Evolutionary conservation across 768 basidiomycete genomes (phyloP).

Genomic region (Termitomyces heimii): DNA sequence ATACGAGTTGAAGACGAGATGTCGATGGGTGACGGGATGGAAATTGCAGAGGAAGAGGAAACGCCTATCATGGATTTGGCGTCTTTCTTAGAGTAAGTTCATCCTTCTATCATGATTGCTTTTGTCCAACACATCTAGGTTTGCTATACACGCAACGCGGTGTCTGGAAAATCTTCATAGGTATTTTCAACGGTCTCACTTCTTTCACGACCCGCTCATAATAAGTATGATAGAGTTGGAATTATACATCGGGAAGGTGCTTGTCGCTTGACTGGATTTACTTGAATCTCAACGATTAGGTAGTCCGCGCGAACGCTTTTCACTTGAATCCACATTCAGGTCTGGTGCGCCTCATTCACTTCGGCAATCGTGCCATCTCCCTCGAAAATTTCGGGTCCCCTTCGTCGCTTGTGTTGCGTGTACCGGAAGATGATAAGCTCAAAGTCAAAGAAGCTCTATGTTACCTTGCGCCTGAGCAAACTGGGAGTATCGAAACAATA

Average conservation of each 20-base stretch:
- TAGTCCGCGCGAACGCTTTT: slow-evolving; percentile 73
- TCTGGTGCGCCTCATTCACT: slow-evolving; percentile 65
- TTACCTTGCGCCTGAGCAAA: slow-evolving; percentile 74
- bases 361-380: slow-evolving; percentile 69
- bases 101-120: neutral
- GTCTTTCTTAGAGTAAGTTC: slow-evolving; percentile 62
- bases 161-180: slow-evolving; percentile 65
- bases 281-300: neutral
- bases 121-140: slow-evolving; percentile 31
- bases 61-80: slow-evolving; percentile 72
- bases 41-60: slow-evolving; percentile 41
- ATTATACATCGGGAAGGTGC: slow-evolving; percentile 66
- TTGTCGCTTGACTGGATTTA: neutral
- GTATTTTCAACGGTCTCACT: slow-evolving; percentile 21
- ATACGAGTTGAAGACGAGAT: slow-evolving; percentile 24
- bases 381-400: slow-evolving; percentile 69
- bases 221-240: slow-evolving; percentile 33
- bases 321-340: slow-evolving; percentile 68
- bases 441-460: slow-evolving; percentile 73
- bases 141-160: slow-evolving; percentile 69
- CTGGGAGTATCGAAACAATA: slow-evolving; percentile 66
- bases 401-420: slow-evolving; percentile 58
- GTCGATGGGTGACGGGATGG: slow-evolving; percentile 24
- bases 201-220: slow-evolving; percentile 4
- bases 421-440: slow-evolving; percentile 58